phyloP scores from a whole-genome alignment of 768 basidiomycete species.

The Strobilomyces confusus region DNA sequence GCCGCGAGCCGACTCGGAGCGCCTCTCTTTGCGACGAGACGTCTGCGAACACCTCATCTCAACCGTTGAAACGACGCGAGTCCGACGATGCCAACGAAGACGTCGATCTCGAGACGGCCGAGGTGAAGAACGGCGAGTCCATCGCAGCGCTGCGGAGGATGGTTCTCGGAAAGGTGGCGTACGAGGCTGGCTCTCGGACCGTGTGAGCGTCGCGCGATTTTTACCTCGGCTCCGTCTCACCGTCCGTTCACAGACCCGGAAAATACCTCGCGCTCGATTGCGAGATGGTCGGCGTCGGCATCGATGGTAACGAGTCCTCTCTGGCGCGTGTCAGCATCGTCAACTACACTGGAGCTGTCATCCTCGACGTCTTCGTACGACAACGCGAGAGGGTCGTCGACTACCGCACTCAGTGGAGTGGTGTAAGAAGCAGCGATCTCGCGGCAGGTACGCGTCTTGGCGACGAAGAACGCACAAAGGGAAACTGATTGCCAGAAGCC shows the following conservation, averaged over 20 bases:
- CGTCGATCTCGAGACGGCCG: neutral
- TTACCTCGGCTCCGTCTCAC: neutral
- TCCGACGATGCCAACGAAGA: neutral
- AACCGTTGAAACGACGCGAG: neutral
- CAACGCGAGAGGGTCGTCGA: conserved; percentile 89
- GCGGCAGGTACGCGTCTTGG: conserved; percentile 40
- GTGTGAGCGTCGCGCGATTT: conserved; percentile 36
- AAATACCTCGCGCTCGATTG: conserved; percentile 87
- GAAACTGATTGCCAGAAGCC: conserved; percentile 39
- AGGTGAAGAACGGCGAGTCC: conserved; percentile 42
- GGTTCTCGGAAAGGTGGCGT: conserved; percentile 45
- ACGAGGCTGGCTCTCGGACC: conserved; percentile 36
- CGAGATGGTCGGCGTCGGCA: conserved; percentile 32
- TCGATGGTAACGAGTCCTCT: conserved; percentile 13
- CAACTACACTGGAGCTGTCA: conserved; percentile 78
- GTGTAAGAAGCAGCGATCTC: conserved; percentile 30
- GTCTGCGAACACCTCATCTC: neutral
- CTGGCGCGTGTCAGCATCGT: conserved; percentile 44
- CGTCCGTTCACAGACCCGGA: conserved; percentile 45
- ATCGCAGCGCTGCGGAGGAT: conserved; percentile 33
- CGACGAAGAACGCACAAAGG: too few relatives aligned
- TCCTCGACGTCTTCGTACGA: conserved; percentile 81
- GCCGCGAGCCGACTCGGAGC: neutral
- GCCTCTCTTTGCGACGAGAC: neutral
- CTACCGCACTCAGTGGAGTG: conserved; percentile 71